A percentile compares a stretch with the other conserved stretches of the same genome.
phyloP scores from a whole-genome alignment of 1,284 basidiomycete genomes.

The Cerioporus squamosus region DNA sequence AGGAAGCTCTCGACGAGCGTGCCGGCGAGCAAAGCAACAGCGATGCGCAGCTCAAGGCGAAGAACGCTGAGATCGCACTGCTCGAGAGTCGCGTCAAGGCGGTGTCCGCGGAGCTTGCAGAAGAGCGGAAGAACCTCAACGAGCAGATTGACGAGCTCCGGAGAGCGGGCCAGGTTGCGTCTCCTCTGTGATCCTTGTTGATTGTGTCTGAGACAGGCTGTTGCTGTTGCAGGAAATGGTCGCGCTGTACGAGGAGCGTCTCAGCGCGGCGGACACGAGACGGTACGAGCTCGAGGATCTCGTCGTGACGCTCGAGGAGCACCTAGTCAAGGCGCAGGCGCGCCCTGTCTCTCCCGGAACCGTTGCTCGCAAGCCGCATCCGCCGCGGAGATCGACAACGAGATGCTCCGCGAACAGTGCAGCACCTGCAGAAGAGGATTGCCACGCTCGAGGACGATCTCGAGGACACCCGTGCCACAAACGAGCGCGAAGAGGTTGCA shows the following conservation, averaged over 20 bases:
- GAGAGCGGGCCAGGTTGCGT: constrained; percentile 78
- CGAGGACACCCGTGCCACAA: constrained; percentile 73
- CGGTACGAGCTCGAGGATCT: constrained; percentile 82
- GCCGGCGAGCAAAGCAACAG: constrained; percentile 57
- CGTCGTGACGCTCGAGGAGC: constrained; percentile 67
- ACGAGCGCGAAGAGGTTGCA: constrained; percentile 76
- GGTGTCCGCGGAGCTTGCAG: constrained; percentile 55
- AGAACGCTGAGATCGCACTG: constrained; percentile 58
- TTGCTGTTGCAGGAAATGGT: constrained; percentile 76
- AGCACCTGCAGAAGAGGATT: constrained; percentile 83
- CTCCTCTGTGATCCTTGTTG: not conserved
- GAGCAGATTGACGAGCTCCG: constrained; percentile 81
- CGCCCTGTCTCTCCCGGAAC: constrained; percentile 44
- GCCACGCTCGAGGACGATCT: constrained; percentile 82
- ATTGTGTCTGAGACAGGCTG: not conserved
- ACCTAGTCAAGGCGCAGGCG: constrained; percentile 44
- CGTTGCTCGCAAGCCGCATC: constrained; percentile 49
- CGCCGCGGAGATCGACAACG: constrained; percentile 91
- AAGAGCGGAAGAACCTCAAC: constrained; percentile 69
- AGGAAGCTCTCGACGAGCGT: constrained; percentile 56
- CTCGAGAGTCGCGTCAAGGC: constrained; percentile 56
- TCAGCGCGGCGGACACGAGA: constrained; percentile 70
- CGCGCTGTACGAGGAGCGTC: constrained; percentile 88
- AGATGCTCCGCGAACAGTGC: constrained; percentile 87
- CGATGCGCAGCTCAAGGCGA: constrained; percentile 52